A percentile compares a stretch with the other conserved stretches of the same genome.
Conservation (phyloP, 768 basidiomycete species). For the Tricholoma saponaceum region DNA sequence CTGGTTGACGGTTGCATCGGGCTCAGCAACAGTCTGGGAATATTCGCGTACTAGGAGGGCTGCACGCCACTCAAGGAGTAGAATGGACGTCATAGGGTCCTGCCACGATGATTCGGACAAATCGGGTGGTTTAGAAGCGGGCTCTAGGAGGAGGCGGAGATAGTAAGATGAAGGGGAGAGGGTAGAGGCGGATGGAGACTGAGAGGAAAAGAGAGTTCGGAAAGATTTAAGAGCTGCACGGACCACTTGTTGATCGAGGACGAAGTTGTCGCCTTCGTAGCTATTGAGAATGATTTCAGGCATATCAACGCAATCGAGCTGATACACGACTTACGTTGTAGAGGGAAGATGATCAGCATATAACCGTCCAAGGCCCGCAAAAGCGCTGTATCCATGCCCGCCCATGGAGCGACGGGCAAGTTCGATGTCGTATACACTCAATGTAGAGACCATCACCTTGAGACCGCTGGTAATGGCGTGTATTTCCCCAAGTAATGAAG, state of each 20-base stretch:
- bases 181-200: conserved; percentile 18
- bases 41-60: conserved; percentile 51
- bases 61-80: conserved; percentile 62
- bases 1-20: conserved; percentile 54
- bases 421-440: conserved; percentile 57
- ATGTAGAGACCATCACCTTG: conserved; percentile 54
- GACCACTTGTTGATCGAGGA: conserved; percentile 71
- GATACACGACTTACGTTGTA: conserved; percentile 44
- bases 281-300: conserved; percentile 25
- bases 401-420: conserved; percentile 67
- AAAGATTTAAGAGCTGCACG: conserved; percentile 66
- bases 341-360: conserved; percentile 66
- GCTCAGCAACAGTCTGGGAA: conserved; percentile 29
- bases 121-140: conserved; percentile 16
- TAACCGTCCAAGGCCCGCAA: conserved; percentile 58
- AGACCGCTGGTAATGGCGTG: conserved; percentile 69
- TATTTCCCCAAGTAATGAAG: conserved; percentile 63
- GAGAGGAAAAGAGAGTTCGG: conserved; percentile 27
- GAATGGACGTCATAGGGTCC: conserved; percentile 34
- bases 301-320: no score
- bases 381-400: conserved; percentile 73
- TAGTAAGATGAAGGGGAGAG: conserved; percentile 51
- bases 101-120: conserved; percentile 28
- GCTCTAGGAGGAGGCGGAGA: conserved; percentile 45
- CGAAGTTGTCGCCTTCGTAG: conserved; percentile 78